Conservation (phyloP, 129 eudicot genomes). For the carrot (Daucus carota) region DH1_v3.0 NC_030385.2:46170501-46171000, state of each 20-base stretch:
- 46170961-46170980: neutral
- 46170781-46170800: neutral
- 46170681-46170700: no score
- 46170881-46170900: neutral
- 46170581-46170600: neutral
- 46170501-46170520: neutral
- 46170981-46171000: neutral
- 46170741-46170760: slow-evolving; percentile 11
- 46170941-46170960: neutral
- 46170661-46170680: no score
- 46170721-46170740: neutral
- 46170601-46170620: neutral
- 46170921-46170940: neutral
- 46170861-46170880: neutral
- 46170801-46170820: slow-evolving; percentile 9
- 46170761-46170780: neutral
- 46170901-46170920: neutral
- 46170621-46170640: neutral
- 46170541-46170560: neutral
- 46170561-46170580: neutral
- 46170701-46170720: neutral
- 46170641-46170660: neutral
- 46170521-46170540: neutral
- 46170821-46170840: neutral
- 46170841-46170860: neutral